Percentiles rank a stretch among this genome's conserved stretches.
Conservation (phyloP, 176 grass and related monocot species). For the Oryza nivara region DNA sequence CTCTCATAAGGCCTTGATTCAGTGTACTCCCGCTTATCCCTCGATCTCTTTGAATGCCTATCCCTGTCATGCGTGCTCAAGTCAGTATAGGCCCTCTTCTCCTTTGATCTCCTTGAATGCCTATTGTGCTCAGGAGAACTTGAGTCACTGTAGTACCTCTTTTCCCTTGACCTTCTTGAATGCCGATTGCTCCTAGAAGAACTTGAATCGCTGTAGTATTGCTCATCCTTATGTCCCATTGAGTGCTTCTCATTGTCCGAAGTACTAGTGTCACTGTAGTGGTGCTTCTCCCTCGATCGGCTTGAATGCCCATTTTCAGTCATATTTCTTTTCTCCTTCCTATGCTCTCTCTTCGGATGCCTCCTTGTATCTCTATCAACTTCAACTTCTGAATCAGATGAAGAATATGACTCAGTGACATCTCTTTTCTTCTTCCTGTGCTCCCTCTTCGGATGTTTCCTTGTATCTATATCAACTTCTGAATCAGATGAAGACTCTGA, state of each 20-base stretch:
- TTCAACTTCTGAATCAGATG: slow-evolving; percentile 53
- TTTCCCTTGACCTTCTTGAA: slow-evolving; percentile 43
- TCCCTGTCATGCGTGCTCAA: neutral
- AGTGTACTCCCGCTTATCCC: slow-evolving; percentile 1
- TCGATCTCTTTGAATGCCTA: slow-evolving; percentile 18
- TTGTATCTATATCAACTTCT: slow-evolving; percentile 35
- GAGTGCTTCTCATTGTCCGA: slow-evolving; percentile 30
- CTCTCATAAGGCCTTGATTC: neutral
- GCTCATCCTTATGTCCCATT: slow-evolving; percentile 2
- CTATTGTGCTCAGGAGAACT: slow-evolving; percentile 24
- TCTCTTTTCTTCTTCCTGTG: slow-evolving; percentile 40
- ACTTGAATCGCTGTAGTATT: slow-evolving; percentile 19
- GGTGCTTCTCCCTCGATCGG: slow-evolving; percentile 19
- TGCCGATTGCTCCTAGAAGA: slow-evolving; percentile 28
- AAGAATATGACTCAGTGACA: slow-evolving; percentile 22
- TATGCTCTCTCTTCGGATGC: slow-evolving; percentile 41
- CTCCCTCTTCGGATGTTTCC: slow-evolving; percentile 40
- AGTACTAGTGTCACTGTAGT: slow-evolving; percentile 36
- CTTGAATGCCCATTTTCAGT: slow-evolving; percentile 36
- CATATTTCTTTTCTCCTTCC: slow-evolving; percentile 42
- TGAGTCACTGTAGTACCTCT: neutral
- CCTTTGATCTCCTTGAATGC: neutral
- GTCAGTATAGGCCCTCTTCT: slow-evolving; percentile 8
- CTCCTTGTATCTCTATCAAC: slow-evolving; percentile 31
- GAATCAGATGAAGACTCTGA: slow-evolving; percentile 53